Conservation (phyloP, 768 basidiomycete species). For the Tylopilus felleus region DNA sequence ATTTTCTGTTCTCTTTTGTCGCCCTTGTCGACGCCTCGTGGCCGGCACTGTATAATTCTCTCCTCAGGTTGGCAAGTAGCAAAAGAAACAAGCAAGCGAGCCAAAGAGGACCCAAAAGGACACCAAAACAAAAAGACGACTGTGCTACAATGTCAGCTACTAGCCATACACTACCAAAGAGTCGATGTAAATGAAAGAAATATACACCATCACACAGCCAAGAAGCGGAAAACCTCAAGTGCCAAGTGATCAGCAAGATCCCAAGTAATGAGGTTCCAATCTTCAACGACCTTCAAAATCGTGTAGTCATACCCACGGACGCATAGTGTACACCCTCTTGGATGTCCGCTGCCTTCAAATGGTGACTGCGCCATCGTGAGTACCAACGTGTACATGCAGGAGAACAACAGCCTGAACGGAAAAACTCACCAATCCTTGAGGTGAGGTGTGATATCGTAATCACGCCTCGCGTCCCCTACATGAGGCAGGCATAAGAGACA, state of each 20-base stretch:
- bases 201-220: neutral
- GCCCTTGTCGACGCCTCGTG: neutral
- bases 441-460: neutral
- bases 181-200: neutral
- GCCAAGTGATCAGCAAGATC: neutral
- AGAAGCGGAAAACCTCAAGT: neutral
- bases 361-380: neutral
- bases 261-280: too few relatives aligned
- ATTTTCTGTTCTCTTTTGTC: neutral
- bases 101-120: neutral
- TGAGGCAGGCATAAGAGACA: neutral
- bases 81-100: neutral
- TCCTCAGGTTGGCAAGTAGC: neutral
- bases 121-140: too few relatives aligned
- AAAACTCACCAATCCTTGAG: neutral
- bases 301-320: neutral
- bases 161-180: neutral
- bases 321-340: neutral
- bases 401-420: neutral
- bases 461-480: neutral
- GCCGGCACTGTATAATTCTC: too few relatives aligned
- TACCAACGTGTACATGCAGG: too few relatives aligned
- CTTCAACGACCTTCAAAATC: neutral
- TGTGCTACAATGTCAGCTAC: too few relatives aligned
- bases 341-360: neutral